Conservation (phyloP, 257 asterid species). For the Nicotiana tomentosiformis region DNA sequence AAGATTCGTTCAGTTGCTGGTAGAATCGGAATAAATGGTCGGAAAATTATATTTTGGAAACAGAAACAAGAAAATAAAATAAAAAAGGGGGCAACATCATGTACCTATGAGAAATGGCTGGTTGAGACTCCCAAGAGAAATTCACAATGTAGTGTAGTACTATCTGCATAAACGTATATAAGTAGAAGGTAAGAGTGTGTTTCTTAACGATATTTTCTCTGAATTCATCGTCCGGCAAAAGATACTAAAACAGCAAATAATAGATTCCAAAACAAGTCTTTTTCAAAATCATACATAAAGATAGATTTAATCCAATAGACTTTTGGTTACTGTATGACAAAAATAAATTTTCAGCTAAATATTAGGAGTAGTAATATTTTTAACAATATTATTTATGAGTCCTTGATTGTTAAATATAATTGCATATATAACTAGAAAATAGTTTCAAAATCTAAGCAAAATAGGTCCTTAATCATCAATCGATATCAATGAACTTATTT, state of each 20-base stretch:
- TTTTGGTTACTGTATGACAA: not conserved
- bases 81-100: not conserved
- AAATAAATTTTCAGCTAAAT: no score
- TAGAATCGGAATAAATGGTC: not conserved
- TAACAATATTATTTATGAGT: no score
- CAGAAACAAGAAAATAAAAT: not conserved
- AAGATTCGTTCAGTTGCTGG: not conserved
- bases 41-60: no score
- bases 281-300: not conserved
- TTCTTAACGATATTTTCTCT: not conserved
- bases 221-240: slow-evolving; percentile 8
- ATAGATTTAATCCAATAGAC: not conserved
- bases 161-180: not conserved
- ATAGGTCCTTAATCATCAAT: no score
- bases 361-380: no score
- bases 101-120: not conserved
- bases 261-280: not conserved
- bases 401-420: no score
- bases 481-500: no score
- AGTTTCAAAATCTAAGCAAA: no score
- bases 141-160: not conserved
- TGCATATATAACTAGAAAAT: no score
- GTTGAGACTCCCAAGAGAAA: not conserved
- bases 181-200: not conserved
- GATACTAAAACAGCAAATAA: not conserved